phyloP scores from a whole-genome alignment of 345 rosid species.

The Citrus glauca region DNA sequence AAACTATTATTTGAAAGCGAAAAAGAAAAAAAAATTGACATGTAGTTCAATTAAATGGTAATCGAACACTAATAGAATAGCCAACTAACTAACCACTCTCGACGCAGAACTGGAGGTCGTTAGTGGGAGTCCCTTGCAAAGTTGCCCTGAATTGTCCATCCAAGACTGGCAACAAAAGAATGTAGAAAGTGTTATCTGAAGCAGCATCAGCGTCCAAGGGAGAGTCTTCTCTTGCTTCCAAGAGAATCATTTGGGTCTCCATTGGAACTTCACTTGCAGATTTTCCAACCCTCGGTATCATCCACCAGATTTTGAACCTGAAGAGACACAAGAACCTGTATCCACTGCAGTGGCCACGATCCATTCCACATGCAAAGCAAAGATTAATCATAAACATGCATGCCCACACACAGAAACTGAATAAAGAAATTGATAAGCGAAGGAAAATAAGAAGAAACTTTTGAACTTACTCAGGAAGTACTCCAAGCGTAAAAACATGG shows the following conservation, averaged over 20 bases:
- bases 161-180: constrained; percentile 52
- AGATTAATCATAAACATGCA: background rate
- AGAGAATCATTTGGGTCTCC: constrained; percentile 60
- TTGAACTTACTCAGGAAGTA: constrained; percentile 39
- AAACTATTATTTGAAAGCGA: background rate
- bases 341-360: constrained; percentile 26
- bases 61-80: background rate
- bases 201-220: constrained; percentile 15
- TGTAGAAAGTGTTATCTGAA: constrained; percentile 21
- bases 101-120: constrained; percentile 56
- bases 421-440: background rate
- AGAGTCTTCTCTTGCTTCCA: constrained; percentile 45
- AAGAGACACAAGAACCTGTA: constrained; percentile 50
- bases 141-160: constrained; percentile 53
- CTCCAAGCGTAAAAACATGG: constrained; percentile 62
- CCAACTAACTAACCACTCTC: constrained; percentile 46
- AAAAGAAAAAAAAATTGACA: background rate
- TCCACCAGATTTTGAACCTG: constrained; percentile 66
- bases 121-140: constrained; percentile 48
- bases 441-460: background rate
- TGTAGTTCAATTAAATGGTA: background rate
- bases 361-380: background rate
- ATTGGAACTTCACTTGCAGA: constrained; percentile 43
- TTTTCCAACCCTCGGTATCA: constrained; percentile 56
- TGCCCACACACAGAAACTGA: background rate